phyloP scores from a whole-genome alignment of 2,329 filamentous ascomycete genomes.

The Ophiocordyceps camponoti-floridani region DNA sequence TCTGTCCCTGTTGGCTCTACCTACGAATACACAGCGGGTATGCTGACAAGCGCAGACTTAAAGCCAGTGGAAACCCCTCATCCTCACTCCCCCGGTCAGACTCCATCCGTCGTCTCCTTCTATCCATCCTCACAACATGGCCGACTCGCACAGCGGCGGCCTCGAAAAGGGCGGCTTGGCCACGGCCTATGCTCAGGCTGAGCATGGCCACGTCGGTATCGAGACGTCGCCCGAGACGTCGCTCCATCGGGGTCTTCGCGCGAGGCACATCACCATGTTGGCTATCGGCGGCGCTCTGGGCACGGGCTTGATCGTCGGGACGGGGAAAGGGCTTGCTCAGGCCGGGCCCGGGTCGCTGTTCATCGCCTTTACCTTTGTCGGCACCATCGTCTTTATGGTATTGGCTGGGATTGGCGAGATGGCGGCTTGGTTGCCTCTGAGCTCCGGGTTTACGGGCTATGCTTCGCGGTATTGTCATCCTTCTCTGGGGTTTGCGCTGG shows the following conservation, averaged over 20 bases:
- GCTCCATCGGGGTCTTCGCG: constrained; percentile 33
- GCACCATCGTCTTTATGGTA: constrained; percentile 59
- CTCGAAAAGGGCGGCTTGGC: too few relatives aligned
- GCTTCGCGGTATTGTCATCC: constrained; percentile 65
- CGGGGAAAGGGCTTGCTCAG: constrained; percentile 33
- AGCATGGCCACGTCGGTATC: constrained; percentile 14
- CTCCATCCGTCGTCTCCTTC: too few relatives aligned
- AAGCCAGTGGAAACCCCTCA: too few relatives aligned
- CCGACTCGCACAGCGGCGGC: too few relatives aligned
- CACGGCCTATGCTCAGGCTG: too few relatives aligned
- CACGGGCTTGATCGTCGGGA: constrained; percentile 58
- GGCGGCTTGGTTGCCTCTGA: constrained; percentile 65
- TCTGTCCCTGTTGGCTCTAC: too few relatives aligned
- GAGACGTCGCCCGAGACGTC: constrained; percentile 29
- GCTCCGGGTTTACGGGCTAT: constrained; percentile 67
- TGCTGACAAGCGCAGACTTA: too few relatives aligned
- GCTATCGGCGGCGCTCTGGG: constrained; percentile 61
- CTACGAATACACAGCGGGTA: too few relatives aligned
- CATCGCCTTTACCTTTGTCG: constrained; percentile 53
- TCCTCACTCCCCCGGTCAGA: too few relatives aligned
- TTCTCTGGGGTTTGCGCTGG: constrained; percentile 62
- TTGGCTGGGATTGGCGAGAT: constrained; percentile 74
- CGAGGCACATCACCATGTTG: constrained; percentile 39
- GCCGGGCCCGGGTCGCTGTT: constrained; percentile 48
- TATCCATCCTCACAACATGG: too few relatives aligned